Evolutionary conservation across 495 filamentous ascomycete genomes (phyloP), one percentile per base, ranked within the genome.

Genomic region (Lophiotrema nucula): DNA sequence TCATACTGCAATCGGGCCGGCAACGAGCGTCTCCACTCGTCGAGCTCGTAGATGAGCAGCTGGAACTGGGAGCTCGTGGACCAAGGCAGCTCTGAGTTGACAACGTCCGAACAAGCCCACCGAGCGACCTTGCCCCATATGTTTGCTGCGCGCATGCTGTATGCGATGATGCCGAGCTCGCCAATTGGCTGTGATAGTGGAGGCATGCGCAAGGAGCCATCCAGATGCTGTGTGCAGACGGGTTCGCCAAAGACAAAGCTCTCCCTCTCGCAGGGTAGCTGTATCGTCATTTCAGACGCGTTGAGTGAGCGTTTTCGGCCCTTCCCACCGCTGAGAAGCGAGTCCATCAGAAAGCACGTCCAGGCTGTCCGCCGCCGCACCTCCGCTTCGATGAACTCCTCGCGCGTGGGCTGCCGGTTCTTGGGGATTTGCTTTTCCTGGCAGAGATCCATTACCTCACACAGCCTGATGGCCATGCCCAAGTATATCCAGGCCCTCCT

Each of bases 321-420:
- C 43, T 67, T 69, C 4, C 66, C 66, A 44, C 66, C 66, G 26
- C 66, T 69, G 33, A 69, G 64, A 18, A 69, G 60, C 19, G 63
- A 66, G 51, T 69, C 66, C 66, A 69, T 69, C 18, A 69, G 56
- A 53, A 69, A 69, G 39, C 63, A 66, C 2, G 66, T 69, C 66
- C 66, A 69, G 10, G 63, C 66, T 5, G 66, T 67, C 18, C 66
- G 44, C 13, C 66, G 63, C 11, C 66, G 50, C 47, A 67, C 64
- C 37, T 69, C 66, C 2, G 59, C 60, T 11, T 63, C 55, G 44
- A 69, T 64, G 49, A 69, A 69, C 42, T 66, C 66, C 21, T 69
- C 63, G 35, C 56, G 51, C 1, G 66, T 66, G 13, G 50, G 58
- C 5, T 27, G 27, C 1, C 56, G 46, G 49, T 59, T 48, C 5